Evolutionary conservation across 2,329 filamentous ascomycete genomes (phyloP), one percentile per base, ranked within the genome.

Genomic region (Aspergillus fumigatiaffinis): DNA sequence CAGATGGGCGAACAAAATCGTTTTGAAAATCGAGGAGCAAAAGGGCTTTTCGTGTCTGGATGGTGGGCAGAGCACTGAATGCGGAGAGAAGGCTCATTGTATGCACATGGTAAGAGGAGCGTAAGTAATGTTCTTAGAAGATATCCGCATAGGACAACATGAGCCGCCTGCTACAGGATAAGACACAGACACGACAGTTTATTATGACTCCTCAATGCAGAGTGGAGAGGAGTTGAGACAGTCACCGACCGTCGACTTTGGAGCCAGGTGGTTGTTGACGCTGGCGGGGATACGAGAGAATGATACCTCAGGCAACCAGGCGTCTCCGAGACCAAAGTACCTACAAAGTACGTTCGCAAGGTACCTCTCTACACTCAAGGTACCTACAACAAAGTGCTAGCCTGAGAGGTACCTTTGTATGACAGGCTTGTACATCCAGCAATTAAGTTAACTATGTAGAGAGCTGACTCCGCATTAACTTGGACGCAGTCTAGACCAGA

Each of bases 21-120:
- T 95, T 91, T 70, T 97, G 94, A 38, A 96, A 84, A 68, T 96
- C 93, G 62, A 97, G 82, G 20, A 95, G 78, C 21, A 97, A 79
- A 47, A 99, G 80, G 1, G 91, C 93, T 75, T 85, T 84, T 56
- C 82, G 77, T 25, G 84, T 86, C 60, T 83, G 76, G 58, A 87
- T 79, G 54, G 76, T 76, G 17, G 83, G 82, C 53, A 73, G 58
- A 58, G 65, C 57, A 51, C 64, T 66, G 46, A 71, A 65, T 50
- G 59, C 57, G 49, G 69, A 62, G 53, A 73, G 62, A 65, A 66
- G 61, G 61, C 62, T 71, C 71, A 73, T 73, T 53, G 56, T 69
- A 56, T 55, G 55, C 58, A 65, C 67, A 71, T 72, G 64, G 58
- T 67, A 57, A 56, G 54, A 55, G 35, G 21, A 21, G 21, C 4